Conservation (phyloP, 2,329 filamentous ascomycete genomes). For the Pseudogymnoascus sp. region DNA sequence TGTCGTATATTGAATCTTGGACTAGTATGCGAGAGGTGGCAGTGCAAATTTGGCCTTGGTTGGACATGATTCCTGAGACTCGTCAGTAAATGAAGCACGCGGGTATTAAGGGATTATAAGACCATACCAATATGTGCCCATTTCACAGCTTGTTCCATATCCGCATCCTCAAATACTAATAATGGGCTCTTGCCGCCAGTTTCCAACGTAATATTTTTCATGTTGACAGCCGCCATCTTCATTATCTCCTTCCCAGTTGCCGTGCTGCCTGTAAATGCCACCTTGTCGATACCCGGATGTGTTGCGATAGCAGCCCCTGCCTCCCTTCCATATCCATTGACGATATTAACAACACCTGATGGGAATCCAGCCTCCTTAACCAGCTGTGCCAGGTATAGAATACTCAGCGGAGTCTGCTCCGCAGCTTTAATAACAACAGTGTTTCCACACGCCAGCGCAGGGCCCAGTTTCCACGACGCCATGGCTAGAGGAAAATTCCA, state of each 20-base stretch:
- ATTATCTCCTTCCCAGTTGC: slow-evolving; percentile 53
- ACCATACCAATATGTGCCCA: slow-evolving; percentile 45
- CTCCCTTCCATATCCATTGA: slow-evolving; percentile 57
- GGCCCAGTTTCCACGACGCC: slow-evolving; percentile 59
- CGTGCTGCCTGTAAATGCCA: slow-evolving; percentile 58
- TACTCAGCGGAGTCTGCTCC: slow-evolving; percentile 53
- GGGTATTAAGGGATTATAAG: background rate
- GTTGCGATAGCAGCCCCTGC: slow-evolving; percentile 55
- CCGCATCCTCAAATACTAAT: slow-evolving; percentile 52
- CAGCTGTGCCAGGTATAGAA: slow-evolving; percentile 42
- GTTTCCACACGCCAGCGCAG: slow-evolving; percentile 51
- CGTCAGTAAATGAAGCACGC: background rate
- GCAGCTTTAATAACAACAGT: slow-evolving; percentile 51
- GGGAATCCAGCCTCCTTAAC: slow-evolving; percentile 57
- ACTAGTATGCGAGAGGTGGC: slow-evolving; percentile 62
- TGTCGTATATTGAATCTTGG: slow-evolving; percentile 61
- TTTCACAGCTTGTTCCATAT: slow-evolving; percentile 53
- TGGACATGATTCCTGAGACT: slow-evolving; percentile 30
- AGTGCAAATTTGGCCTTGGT: slow-evolving; percentile 39
- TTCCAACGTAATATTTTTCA: slow-evolving; percentile 57
- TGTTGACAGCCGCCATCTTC: slow-evolving; percentile 53
- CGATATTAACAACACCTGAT: slow-evolving; percentile 54
- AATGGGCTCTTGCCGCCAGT: slow-evolving; percentile 55
- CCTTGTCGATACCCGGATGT: slow-evolving; percentile 58
- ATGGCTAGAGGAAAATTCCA: slow-evolving; percentile 64